Evolutionary conservation across 192 early-diverging fungal species (phyloP).

Genomic region (Mortierella hygrophila): DNA sequence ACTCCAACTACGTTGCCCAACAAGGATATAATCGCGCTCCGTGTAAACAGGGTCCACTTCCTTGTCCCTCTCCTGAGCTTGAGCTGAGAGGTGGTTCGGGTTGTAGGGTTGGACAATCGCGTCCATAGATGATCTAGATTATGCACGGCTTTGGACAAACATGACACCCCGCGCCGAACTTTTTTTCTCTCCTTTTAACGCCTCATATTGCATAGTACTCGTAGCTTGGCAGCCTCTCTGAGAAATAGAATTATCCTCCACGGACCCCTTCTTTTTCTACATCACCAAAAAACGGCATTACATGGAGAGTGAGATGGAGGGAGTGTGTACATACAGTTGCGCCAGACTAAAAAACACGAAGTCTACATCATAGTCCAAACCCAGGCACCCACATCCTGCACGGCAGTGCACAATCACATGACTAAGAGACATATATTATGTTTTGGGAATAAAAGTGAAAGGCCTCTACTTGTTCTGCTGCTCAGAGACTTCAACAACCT

Average conservation of each 20-base stretch:
- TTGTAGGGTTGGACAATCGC: neutral
- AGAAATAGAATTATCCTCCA: neutral
- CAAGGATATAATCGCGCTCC: neutral
- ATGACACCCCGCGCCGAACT: no score
- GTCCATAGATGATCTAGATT: neutral
- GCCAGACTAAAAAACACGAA: no score
- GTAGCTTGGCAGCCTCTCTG: neutral
- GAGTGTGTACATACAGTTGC: no score
- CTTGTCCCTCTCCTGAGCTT: neutral
- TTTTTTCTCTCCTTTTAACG: no score
- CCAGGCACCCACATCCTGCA: no score
- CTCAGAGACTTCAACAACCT: slow-evolving; percentile 21
- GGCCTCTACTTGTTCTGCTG: neutral
- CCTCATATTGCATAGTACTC: no score
- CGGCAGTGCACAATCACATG: no score
- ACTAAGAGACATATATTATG: neutral
- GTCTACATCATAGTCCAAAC: no score
- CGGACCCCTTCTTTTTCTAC: neutral
- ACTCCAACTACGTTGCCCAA: neutral
- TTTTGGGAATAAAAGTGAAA: neutral
- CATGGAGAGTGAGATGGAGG: no score
- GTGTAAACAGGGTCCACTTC: neutral
- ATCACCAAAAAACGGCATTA: neutral
- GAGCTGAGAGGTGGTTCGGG: neutral
- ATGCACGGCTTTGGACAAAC: neutral